A percentile compares a stretch with the other conserved stretches of the same genome.
phyloP scores from a whole-genome alignment of 352 stramenopile species.

The Pythium folliculosum region DNA sequence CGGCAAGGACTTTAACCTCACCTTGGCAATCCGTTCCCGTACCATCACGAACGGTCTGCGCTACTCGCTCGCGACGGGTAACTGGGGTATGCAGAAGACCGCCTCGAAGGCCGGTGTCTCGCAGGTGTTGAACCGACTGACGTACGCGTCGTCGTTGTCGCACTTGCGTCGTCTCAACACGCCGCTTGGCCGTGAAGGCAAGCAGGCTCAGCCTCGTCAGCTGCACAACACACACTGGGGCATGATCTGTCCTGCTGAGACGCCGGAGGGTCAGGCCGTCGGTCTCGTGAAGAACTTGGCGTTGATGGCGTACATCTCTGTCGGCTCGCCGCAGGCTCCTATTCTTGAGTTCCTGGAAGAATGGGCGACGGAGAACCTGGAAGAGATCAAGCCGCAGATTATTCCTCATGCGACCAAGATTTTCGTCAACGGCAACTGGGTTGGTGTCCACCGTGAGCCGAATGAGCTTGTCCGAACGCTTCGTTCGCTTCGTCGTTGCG shows the following conservation, averaged over 20 bases:
- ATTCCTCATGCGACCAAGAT: slow-evolving; percentile 99
- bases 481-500: slow-evolving; percentile 92
- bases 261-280: slow-evolving; percentile 94
- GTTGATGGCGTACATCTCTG: slow-evolving; percentile 98
- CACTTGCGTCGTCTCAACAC: slow-evolving; percentile 99
- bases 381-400: slow-evolving; percentile 97
- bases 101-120: slow-evolving; percentile 97
- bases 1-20: slow-evolving; percentile 97
- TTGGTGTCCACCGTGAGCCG: slow-evolving; percentile 98
- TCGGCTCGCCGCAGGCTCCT: slow-evolving; percentile 90
- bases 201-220: slow-evolving; percentile 98
- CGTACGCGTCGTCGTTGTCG: slow-evolving; percentile 98
- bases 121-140: slow-evolving; percentile 99
- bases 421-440: slow-evolving; percentile 99
- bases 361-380: slow-evolving; percentile 97
- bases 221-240: slow-evolving; percentile 99
- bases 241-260: slow-evolving; percentile 98
- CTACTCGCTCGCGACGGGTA: slow-evolving; percentile 99
- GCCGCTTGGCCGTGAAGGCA: slow-evolving; percentile 97
- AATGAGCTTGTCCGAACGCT: slow-evolving; percentile 96
- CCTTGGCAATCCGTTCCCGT: slow-evolving; percentile 96
- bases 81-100: slow-evolving; percentile 97
- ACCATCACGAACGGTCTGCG: slow-evolving; percentile 98
- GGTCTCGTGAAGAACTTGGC: slow-evolving; percentile 98
- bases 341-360: slow-evolving; percentile 99